These are phyloP conservation scores for Sicyos baderoa DNA, from an alignment of 306 rosid genomes.

Conservation along the genomic window DNA sequence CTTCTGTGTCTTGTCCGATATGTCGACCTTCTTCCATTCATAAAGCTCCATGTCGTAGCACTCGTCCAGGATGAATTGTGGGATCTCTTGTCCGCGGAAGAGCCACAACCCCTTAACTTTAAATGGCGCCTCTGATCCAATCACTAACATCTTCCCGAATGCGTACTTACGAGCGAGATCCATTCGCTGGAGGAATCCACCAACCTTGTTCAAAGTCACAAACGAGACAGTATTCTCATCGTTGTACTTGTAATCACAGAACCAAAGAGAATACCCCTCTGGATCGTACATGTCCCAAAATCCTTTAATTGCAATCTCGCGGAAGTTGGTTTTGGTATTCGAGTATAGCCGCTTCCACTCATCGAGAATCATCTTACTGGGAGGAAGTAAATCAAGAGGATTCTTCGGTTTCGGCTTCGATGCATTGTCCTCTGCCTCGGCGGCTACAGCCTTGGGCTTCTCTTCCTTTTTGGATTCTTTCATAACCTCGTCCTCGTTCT, in stretches of 20 bases:
- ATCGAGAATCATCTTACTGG: slow-evolving; percentile 78
- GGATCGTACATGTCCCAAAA: slow-evolving; percentile 16
- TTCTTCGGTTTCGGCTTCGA: slow-evolving; percentile 72
- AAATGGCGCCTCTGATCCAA: slow-evolving; percentile 40
- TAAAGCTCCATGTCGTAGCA: slow-evolving; percentile 92
- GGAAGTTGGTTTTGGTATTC: slow-evolving; percentile 80
- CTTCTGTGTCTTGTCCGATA: slow-evolving; percentile 8
- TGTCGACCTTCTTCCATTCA: slow-evolving; percentile 70
- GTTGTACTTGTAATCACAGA: slow-evolving; percentile 11
- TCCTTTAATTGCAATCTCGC: slow-evolving; percentile 73
- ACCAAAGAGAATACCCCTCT: slow-evolving; percentile 15
- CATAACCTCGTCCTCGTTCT: slow-evolving; percentile 46
- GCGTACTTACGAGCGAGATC: slow-evolving; percentile 13
- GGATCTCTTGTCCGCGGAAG: slow-evolving; percentile 74
- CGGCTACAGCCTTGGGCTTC: slow-evolving; percentile 39
- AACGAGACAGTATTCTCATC: slow-evolving; percentile 9
- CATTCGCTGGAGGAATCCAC: slow-evolving; percentile 12
- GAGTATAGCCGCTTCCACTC: slow-evolving; percentile 90
- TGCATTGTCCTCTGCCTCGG: slow-evolving; percentile 38
- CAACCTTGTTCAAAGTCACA: slow-evolving; percentile 9
- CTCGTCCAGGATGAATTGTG: slow-evolving; percentile 61
- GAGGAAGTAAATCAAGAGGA: slow-evolving; percentile 81
- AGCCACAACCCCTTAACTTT: slow-evolving; percentile 89
- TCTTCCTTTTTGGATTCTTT: slow-evolving; percentile 23
- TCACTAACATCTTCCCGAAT: slow-evolving; percentile 9